Base-by-base conservation (phyloP, 1,139 yeast genomes). In the Torulaspora globosa region DNA sequence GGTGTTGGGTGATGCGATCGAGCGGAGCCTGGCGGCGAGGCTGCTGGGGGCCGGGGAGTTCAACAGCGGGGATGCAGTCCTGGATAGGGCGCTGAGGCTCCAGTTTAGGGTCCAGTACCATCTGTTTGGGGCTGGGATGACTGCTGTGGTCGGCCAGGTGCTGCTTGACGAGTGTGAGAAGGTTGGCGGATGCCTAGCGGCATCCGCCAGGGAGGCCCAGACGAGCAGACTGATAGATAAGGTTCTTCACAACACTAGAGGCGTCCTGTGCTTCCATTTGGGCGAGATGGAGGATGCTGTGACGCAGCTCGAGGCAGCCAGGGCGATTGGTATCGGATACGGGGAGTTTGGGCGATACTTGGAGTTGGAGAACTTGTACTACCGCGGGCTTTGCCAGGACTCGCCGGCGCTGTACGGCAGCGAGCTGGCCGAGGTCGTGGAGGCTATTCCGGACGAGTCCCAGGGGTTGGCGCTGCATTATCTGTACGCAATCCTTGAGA, bases 31-130 rank as follows among this genome's bases (percentile, higher is more conserved):
- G 12, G 49, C 52, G 15, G 41, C 61, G 2, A 55, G 65, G 19
- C 34, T 62, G 27, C 26, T 61, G 1, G 67, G 67, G 19, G 50
- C 60, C 3, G 46, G 54, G 15, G 51, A 42, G 16, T 59, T 59
- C 36, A 42, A 52, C n/a, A 53, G 63, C 3, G 55, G 56, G 2
- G 49, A 49, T 21, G 37, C 36, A 10, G 27, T 52, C 8, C 40
- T 63, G 26, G 60, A 63, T 39, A 42, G 51, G 6, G 54, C 58
- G 1, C 39, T 64, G 39, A 45, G 56, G 12, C 42, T 64, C 29
- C 67, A 63, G 35, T 61, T 59, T 41, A 48, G 65, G 32, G 40
- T 57, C 2, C 60, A 60, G 33, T 60, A 52, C 40, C 65, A 63
- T 48, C 39, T 51, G 23, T 52, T 56, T 43, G 54, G 54, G 6